These are phyloP conservation scores for Puccinellia tenuiflora DNA, from an alignment of 176 grass and related monocot species.

Conservation along the genomic window DNA sequence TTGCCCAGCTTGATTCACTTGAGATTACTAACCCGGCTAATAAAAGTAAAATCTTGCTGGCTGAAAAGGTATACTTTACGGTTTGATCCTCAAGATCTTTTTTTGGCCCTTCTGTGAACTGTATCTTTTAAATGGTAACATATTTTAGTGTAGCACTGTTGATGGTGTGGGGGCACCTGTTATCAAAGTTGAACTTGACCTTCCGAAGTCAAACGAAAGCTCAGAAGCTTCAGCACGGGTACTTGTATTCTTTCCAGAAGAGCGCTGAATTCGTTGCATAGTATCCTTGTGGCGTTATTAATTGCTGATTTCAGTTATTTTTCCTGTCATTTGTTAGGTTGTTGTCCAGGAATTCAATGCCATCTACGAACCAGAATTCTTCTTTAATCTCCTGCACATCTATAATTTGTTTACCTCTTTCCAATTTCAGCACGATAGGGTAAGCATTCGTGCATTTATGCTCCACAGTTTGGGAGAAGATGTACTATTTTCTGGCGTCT, in stretches of 20 bases:
- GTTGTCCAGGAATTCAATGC: conserved; percentile 58
- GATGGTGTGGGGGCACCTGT: conserved; percentile 36
- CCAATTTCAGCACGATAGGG: conserved; percentile 83
- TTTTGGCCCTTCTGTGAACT: conserved; percentile 25
- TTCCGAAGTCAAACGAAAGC: conserved; percentile 48
- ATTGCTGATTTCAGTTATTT: conserved; percentile 17
- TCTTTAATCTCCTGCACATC: conserved; percentile 48
- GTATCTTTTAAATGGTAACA: conserved; percentile 28
- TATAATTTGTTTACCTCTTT: conserved; percentile 53
- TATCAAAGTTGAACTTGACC: conserved; percentile 69
- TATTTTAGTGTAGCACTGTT: conserved; percentile 45
- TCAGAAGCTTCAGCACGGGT: conserved; percentile 64
- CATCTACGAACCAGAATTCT: conserved; percentile 63
- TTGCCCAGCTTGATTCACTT: conserved; percentile 68
- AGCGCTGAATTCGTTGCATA: conserved; percentile 25
- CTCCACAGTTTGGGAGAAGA: background rate
- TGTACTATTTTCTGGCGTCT: conserved; percentile 8
- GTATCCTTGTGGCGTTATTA: conserved; percentile 16
- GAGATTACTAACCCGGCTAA: conserved; percentile 62
- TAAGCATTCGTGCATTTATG: conserved; percentile 30
- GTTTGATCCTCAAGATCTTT: conserved; percentile 10
- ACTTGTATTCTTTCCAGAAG: conserved; percentile 27
- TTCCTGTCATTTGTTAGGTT: conserved; percentile 45
- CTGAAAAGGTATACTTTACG: conserved; percentile 51
- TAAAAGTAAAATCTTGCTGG: conserved; percentile 50